A percentile compares a stretch with the other conserved stretches of the same genome.
phyloP scores from a whole-genome alignment of 495 filamentous ascomycete genomes.

The Penicillium samsonianum region DNA sequence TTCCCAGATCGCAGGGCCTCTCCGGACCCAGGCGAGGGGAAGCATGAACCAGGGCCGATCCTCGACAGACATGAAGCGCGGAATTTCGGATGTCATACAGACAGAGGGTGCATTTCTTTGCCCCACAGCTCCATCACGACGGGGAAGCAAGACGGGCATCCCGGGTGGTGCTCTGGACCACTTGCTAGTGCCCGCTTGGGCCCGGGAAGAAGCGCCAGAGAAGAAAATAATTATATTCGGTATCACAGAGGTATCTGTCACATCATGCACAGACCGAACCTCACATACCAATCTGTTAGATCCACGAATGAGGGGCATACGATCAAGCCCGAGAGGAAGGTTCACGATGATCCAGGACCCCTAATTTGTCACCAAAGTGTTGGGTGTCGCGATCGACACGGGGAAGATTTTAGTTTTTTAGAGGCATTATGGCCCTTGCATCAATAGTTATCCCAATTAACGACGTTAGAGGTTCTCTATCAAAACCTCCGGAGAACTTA shows the following conservation, averaged over 20 bases:
- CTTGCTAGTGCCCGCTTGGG: conserved; percentile 12
- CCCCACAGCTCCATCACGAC: conserved; percentile 25
- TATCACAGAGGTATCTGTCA: conserved; percentile 39
- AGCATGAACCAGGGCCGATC: conserved; percentile 30
- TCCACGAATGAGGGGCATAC: conserved; percentile 36
- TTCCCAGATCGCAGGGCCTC: background rate
- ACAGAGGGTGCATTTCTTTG: conserved; percentile 21
- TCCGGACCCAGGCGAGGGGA: conserved; percentile 27
- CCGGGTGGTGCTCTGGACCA: conserved; percentile 20
- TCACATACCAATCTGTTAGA: conserved; percentile 19
- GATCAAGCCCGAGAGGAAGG: conserved; percentile 27
- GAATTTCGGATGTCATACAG: conserved; percentile 41
- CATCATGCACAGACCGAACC: conserved; percentile 36
- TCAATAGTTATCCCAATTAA: conserved; percentile 37
- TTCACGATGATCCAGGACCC: conserved; percentile 27
- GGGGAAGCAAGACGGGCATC: conserved; percentile 28
- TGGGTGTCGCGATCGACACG: conserved; percentile 42
- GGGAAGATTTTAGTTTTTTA: conserved; percentile 21
- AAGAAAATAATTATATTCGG: conserved; percentile 13
- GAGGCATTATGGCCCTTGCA: conserved; percentile 42
- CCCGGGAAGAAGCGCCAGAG: conserved; percentile 13
- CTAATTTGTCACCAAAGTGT: conserved; percentile 45
- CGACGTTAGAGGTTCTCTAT: conserved; percentile 6
- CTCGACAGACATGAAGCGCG: conserved; percentile 25
- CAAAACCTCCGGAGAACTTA: conserved; percentile 21